phyloP scores from a whole-genome alignment of 1,284 basidiomycete species.

The Melanopsichium pennsylvanicum region DNA sequence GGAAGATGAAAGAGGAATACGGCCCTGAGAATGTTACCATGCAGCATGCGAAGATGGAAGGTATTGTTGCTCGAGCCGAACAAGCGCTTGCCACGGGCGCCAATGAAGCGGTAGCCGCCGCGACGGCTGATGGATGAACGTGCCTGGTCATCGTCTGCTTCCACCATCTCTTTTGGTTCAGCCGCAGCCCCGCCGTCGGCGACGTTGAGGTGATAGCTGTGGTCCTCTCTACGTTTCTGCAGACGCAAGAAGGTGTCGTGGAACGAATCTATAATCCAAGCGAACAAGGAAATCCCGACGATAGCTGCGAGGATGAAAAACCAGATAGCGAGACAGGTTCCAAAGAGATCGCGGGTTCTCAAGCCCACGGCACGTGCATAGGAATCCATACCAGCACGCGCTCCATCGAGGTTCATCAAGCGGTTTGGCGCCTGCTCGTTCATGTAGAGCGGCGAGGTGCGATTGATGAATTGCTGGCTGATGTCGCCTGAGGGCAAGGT shows the following conservation, averaged over 20 bases:
- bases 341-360: constrained; percentile 82
- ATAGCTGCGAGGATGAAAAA: constrained; percentile 78
- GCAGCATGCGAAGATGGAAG: constrained; percentile 62
- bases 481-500: constrained; percentile 49
- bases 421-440: constrained; percentile 75
- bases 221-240: constrained; percentile 44
- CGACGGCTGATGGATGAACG: constrained; percentile 36
- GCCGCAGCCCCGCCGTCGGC: constrained; percentile 1
- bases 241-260: constrained; percentile 30
- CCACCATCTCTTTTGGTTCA: constrained; percentile 23
- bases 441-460: constrained; percentile 79
- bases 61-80: constrained; percentile 42
- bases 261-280: constrained; percentile 70
- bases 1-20: constrained; percentile 92
- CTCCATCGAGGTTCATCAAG: constrained; percentile 71
- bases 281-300: constrained; percentile 74
- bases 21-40: constrained; percentile 88
- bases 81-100: constrained; percentile 9
- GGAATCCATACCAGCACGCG: constrained; percentile 74
- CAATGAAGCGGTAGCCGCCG: constrained; percentile 43
- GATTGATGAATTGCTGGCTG: constrained; percentile 73
- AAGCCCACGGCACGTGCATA: constrained; percentile 83
- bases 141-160: constrained; percentile 18
- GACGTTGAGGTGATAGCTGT: constrained; percentile 22
- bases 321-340: constrained; percentile 82